Base-by-base conservation (phyloP, 2,329 filamentous ascomycete species). In the Leptographium radiaticola region DNA sequence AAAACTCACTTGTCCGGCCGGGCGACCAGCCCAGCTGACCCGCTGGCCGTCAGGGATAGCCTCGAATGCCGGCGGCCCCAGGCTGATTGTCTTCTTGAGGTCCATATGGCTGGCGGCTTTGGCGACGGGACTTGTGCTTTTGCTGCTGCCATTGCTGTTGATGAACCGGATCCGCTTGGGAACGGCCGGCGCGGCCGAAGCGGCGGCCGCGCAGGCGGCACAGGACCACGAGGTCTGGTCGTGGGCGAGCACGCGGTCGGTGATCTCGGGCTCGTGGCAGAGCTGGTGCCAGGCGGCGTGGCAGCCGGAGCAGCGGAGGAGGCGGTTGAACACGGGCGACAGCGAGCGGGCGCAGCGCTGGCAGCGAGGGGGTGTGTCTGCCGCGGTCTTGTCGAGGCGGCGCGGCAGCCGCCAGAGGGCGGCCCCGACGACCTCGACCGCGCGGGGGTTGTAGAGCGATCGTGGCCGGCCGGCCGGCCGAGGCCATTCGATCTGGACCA, bases 261-360 rank as follows among this genome's bases (percentile, higher is more conserved):
- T 75, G 56, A 94, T 87, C 10, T 77, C 76, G 1, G 87, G 87
- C 55, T 86, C 77, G 65, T 94, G 87, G 63, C 88, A 94, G 62
- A 81, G 80, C 65, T 89, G 86, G 67, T 94, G 88, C 78, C 88
- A 94, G 44, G 83, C 80, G 34, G 75, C 74, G 64, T 88, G 87
- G 70, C 88, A 94, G 16, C 82, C 82, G 67, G 91, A 86, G 69
- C 88, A 94, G 66, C 90, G 89, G 3, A 93, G 87, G 64, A 94
- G 90, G 68, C 83, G 79, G 68, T 93, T 93, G 60, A 72, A 80
- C n/a, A 73, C 66, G 4, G 85, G 83, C 62, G 84, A 87, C 59
- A 85, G 78, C 11, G 85, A 82, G 59, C 87, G 75, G 52, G 82
- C 77, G 68, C 88, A 94, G 58, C 79, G 76, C 61, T 82, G 83